Base-by-base conservation (phyloP, 169 alveolate genomes). In the Babesia ovis region DNA sequence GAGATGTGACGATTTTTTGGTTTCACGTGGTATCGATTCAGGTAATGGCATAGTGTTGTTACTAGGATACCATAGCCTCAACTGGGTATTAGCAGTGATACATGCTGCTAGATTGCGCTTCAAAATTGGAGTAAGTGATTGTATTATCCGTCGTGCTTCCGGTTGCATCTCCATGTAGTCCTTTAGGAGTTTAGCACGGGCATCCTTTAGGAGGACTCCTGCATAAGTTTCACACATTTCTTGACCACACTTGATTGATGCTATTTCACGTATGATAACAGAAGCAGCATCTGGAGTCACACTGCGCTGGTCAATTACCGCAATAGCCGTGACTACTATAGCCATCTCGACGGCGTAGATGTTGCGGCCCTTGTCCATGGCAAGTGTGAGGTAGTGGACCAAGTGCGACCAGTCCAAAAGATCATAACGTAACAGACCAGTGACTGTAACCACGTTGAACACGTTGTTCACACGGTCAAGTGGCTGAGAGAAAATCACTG, bases 361-460 rank as follows among this genome's bases (percentile, higher is more conserved):
- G 70, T 79, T 79, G 31, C 66, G 62, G 4, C 87, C 87, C 74
- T 68, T 79, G 61, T 79, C 87, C 87, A 79, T 79, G 4, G 87
- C 68, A 18, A 79, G 64, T 5, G 66, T 50, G 20, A 79, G 23
- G 55, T 68, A 79, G 50, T 79, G 87, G 35, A 62, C 56, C 58
- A 79, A 68, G 31, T 79, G 81, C 42, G 77, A 18, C 87, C 87
- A 79, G 57, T 79, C 87, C 67, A 79, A 53, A 20, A 79, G 61
- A 39, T 59, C 61, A 41, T 79, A 79, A 11, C 87, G 45, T 61
- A 79, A 43, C n/a, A 79, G 41, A 9, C 87, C 87, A 4, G 87
- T 42, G 50, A 79, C 77, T 41, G 74, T 75, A 4, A 68, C 59
- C 18, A 79, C 68, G 77, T 68, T 79, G 43, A 79, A 79, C n/a